Base-by-base conservation (phyloP, 257 asterid species). In the Ajuga chamaepitys region DNA sequence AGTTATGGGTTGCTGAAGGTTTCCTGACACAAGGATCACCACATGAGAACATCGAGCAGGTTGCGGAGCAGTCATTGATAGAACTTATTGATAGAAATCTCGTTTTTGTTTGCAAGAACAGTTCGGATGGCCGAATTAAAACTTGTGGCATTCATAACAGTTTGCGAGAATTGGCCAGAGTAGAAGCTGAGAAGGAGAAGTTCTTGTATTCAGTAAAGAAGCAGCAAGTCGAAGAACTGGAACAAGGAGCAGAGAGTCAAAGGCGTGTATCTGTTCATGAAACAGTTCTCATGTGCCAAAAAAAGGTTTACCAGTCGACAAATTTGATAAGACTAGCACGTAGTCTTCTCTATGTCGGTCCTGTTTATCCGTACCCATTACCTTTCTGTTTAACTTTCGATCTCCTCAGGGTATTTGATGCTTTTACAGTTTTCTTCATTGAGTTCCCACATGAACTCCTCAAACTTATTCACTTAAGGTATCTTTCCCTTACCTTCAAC, bases 1-100 rank as follows among this genome's bases (percentile, higher is more conserved):
- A 35, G 22, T 35, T 74, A 17, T 80, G 85, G 86, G 74, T 81
- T 64, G 82, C 77, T 0, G 86, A 77, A 22, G 86, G 78, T 2
- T 64, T 77, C 37, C 11, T 77, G 0, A 11, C 17, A 7, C 8
- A n/a, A 2, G 4, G 40, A 12, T 4, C 20, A 12, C 34, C 5
- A 3, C 9, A n/a, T 1, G 13, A 12, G 53, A 32, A 3, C 57
- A 5, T 73, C 38, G 79, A 77, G 32, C 26, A 69, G 12, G 68
- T 41, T 1, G 80, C 78, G 0, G 6, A 63, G 7, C 7, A 56
- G 2, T 61, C 9, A 16, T 20, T 75, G 70, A 1, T 3, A 5
- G 56, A 70, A 14, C 85, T 80, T 9, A 44, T 26, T 8, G 72
- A 55, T 4, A 69, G 85, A 25, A 76, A 80, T 18, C 72, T 80